Conservation (phyloP, 495 filamentous ascomycete genomes). For the Aspergillus ellipticus region DNA sequence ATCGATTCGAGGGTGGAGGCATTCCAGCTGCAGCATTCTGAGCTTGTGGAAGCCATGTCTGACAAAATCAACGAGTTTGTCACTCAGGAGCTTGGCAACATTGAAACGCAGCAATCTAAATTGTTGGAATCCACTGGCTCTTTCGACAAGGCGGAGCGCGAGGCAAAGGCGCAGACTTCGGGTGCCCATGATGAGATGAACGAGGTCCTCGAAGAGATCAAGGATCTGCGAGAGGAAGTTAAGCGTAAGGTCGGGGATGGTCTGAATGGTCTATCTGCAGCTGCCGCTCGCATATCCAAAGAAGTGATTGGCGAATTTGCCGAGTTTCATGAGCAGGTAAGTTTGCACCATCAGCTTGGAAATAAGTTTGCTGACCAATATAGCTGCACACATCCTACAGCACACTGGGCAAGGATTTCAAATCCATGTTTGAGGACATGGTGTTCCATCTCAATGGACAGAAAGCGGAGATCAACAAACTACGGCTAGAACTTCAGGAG, state of each 20-base stretch:
- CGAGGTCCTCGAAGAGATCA: constrained; percentile 84
- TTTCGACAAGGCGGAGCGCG: constrained; percentile 62
- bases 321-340: constrained; percentile 71
- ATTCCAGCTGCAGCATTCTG: constrained; percentile 66
- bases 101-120: constrained; percentile 62
- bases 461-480: constrained; percentile 66
- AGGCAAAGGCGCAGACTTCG: constrained; percentile 64
- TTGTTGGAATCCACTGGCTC: constrained; percentile 61
- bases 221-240: constrained; percentile 77
- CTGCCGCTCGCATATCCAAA: constrained; percentile 81
- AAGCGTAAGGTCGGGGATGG: constrained; percentile 83
- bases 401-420: constrained; percentile 85
- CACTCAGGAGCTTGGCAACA: constrained; percentile 61
- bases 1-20: constrained; percentile 69
- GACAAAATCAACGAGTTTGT: constrained; percentile 70
- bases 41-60: constrained; percentile 62
- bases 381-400: constrained; percentile 81
- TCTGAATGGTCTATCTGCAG: constrained; percentile 75
- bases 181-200: constrained; percentile 85
- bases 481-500: constrained; percentile 64
- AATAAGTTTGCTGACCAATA: constrained; percentile 20
- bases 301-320: constrained; percentile 87
- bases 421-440: constrained; percentile 76
- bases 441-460: constrained; percentile 70
- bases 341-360: constrained; percentile 4